phyloP scores from a whole-genome alignment of 2,329 filamentous ascomycete genomes.

The Arthrinium puccinioides region DNA sequence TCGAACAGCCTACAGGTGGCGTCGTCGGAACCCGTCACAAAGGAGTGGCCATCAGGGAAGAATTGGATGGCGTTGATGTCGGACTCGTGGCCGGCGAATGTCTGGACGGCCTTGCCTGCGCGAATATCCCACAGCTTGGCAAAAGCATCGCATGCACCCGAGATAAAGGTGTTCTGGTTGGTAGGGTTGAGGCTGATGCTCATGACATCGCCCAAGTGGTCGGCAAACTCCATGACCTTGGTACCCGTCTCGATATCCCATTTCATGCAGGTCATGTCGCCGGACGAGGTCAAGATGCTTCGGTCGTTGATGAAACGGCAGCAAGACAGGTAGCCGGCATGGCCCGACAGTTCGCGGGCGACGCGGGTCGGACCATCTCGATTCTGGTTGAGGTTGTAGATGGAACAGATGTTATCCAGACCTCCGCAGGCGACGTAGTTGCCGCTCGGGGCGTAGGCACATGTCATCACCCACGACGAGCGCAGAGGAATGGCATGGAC shows the following conservation, averaged over 20 bases:
- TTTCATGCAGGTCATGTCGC: slow-evolving; percentile 99
- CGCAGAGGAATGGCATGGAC: slow-evolving; percentile 96
- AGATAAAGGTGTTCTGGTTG: slow-evolving; percentile 98
- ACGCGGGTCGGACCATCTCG: slow-evolving; percentile 96
- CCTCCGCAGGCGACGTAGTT: slow-evolving; percentile 99
- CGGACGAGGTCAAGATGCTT: slow-evolving; percentile 93
- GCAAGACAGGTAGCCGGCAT: slow-evolving; percentile 96
- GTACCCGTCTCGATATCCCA: slow-evolving; percentile 99
- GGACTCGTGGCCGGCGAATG: slow-evolving; percentile 95
- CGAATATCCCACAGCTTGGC: slow-evolving; percentile 99
- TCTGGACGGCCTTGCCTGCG: slow-evolving; percentile 96
- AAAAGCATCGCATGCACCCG: slow-evolving; percentile 97
- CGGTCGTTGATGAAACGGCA: slow-evolving; percentile 98
- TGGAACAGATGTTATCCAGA: slow-evolving; percentile 98
- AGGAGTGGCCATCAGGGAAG: slow-evolving; percentile 97
- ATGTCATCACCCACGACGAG: slow-evolving; percentile 99
- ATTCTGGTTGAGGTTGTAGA: slow-evolving; percentile 94
- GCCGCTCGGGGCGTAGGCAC: slow-evolving; percentile 94
- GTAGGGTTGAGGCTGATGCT: slow-evolving; percentile 99
- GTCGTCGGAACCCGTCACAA: slow-evolving; percentile 95
- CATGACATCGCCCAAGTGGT: slow-evolving; percentile 98
- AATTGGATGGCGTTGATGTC: slow-evolving; percentile 99
- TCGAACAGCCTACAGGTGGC: slow-evolving; percentile 96
- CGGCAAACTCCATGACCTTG: slow-evolving; percentile 95
- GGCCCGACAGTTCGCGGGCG: slow-evolving; percentile 88